Evolutionary conservation across 768 basidiomycete species (phyloP), one percentile per base, ranked within the genome.

Genomic region (Agrocybe pediades): DNA sequence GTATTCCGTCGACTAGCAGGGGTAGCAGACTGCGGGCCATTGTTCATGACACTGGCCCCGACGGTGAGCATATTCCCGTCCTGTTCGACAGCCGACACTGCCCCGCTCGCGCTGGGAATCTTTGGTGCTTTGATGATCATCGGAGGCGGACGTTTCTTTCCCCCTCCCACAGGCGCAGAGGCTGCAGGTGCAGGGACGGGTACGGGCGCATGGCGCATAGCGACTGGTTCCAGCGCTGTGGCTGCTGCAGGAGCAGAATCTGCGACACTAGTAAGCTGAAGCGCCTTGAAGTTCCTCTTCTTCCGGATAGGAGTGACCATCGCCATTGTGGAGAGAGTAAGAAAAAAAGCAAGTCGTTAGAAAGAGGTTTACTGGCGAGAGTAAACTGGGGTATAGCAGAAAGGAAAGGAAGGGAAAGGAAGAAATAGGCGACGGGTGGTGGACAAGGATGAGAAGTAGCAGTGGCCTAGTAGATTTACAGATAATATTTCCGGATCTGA

Each of bases 281-380:
- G 82, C 33, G 81, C 85, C 72, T 92, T 94, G 82, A 92, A 93
- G 68, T 95, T 95, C 57, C 92, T 86, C 70, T 95, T 95, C 80
- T 92, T 92, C 71, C 92, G 88, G 57, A 92, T 82, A 49, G 87
- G 85, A 33, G 82, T 69, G 77, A 79, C 79, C 46, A 57, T 54
- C 56, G 63, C 56, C 59, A 65, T 62, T 49, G 55, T 58, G 17
- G 39, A 41, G 45, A 42, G 43, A 45, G 11, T 36, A 3, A n/a
- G n/a, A 36, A 5, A 5, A 36, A 13, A 13, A 36, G 33, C 24
- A 27, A 20, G 17, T 9, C 39, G 47, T 47, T 42, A 48, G 40
- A 51, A 41, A 20, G 40, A 41, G 48, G 26, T 47, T 40, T 42
- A 49, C 26, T 15, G 19, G 30, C 17, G 25, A 4, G 11, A 36